These are phyloP conservation scores for Fabrea salina DNA, from an alignment of 169 alveolate genomes.

Conservation along the genomic window DNA sequence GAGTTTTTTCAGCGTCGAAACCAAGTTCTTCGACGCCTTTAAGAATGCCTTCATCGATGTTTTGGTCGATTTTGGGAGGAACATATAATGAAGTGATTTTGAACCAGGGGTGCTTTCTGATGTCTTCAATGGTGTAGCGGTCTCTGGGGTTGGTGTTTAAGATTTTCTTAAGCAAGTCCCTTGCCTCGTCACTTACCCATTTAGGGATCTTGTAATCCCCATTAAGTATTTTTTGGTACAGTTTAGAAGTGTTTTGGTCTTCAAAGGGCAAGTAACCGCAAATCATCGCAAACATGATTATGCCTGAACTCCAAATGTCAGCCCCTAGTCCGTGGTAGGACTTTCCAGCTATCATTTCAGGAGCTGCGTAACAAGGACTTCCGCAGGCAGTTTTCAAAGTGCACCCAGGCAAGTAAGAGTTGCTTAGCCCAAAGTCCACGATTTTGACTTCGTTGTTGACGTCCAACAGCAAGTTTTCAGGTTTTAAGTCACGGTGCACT, in stretches of 20 bases:
- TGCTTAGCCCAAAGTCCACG: constrained; percentile 82
- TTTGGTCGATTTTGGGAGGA: constrained; percentile 20
- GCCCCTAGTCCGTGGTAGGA: constrained; percentile 60
- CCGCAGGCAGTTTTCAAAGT: constrained; percentile 81
- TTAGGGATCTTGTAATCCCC: constrained; percentile 67
- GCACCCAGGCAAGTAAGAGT: constrained; percentile 52
- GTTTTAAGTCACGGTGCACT: constrained; percentile 83
- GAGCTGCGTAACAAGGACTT: constrained; percentile 87
- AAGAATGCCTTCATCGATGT: constrained; percentile 58
- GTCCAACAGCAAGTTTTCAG: constrained; percentile 80
- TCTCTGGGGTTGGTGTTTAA: constrained; percentile 43
- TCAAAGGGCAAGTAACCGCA: constrained; percentile 93
- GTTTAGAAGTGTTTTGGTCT: constrained; percentile 74
- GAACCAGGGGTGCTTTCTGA: constrained; percentile 43
- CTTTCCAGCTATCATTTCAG: constrained; percentile 83
- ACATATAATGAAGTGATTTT: not conserved
- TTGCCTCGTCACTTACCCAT: constrained; percentile 40
- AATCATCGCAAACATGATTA: constrained; percentile 85
- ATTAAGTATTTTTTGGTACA: constrained; percentile 75
- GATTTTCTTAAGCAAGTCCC: constrained; percentile 49
- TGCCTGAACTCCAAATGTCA: constrained; percentile 83
- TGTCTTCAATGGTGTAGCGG: constrained; percentile 36
- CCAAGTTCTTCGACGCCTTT: constrained; percentile 48
- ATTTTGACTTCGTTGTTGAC: constrained; percentile 64
- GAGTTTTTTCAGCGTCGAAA: constrained; percentile 51